Conservation (phyloP, 2,329 filamentous ascomycete species). For the Cladophialophora yegresii region DNA sequence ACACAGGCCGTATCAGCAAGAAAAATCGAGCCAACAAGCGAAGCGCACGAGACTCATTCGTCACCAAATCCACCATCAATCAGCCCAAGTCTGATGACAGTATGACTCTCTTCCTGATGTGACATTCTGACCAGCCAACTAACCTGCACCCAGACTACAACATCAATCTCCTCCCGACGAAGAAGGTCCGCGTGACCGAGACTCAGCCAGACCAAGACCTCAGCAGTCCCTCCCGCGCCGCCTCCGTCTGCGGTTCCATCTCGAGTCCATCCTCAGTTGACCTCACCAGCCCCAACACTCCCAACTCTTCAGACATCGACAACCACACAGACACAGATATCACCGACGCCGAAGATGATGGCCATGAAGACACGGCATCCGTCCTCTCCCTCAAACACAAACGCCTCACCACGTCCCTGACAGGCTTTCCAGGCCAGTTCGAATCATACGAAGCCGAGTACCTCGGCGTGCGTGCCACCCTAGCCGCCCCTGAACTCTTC, state of each 20-base stretch:
- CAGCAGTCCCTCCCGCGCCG: slow-evolving; percentile 16
- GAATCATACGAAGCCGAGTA: slow-evolving; percentile 24
- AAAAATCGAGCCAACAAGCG: slow-evolving; percentile 23
- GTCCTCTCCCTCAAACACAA: slow-evolving; percentile 11
- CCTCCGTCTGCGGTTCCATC: slow-evolving; percentile 20
- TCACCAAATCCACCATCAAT: slow-evolving; percentile 17
- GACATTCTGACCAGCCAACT: background rate
- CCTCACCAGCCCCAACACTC: background rate
- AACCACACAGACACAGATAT: background rate
- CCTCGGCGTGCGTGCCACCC: slow-evolving; percentile 11
- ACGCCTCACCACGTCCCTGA: slow-evolving; percentile 6
- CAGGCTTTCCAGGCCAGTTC: slow-evolving; percentile 29
- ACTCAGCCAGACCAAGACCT: slow-evolving; percentile 14
- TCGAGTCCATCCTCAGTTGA: background rate
- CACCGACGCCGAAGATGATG: slow-evolving; percentile 6
- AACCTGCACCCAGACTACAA: slow-evolving; percentile 14
- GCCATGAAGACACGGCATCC: slow-evolving; percentile 1
- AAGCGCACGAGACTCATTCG: slow-evolving; percentile 22
- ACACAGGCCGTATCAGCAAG: background rate
- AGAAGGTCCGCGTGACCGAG: slow-evolving; percentile 23
- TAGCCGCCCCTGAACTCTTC: slow-evolving; percentile 3
- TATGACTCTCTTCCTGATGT: background rate
- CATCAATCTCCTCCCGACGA: slow-evolving; percentile 22
- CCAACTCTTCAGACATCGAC: background rate
- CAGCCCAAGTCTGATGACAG: slow-evolving; percentile 10